Percentiles rank a stretch among this genome's conserved stretches.
phyloP scores from a whole-genome alignment of 1,139 yeast genomes.

The Suhomyces bokatorum region DNA sequence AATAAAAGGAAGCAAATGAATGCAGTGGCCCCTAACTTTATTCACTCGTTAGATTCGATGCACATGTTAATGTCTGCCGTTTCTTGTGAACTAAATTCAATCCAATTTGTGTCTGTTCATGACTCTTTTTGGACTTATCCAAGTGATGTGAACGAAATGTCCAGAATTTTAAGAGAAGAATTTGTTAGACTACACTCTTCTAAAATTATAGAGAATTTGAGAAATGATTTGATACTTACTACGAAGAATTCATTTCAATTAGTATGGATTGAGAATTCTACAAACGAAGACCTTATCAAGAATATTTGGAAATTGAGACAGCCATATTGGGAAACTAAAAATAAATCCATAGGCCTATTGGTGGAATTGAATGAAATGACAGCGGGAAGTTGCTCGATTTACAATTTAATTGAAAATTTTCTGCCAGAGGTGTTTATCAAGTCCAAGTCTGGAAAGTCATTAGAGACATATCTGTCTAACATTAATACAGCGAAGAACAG shows the following conservation, averaged over 20 bases:
- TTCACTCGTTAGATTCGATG: constrained; percentile 45
- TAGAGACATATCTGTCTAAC: constrained; percentile 12
- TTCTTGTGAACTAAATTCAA: constrained; percentile 19
- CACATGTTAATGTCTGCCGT: constrained; percentile 42
- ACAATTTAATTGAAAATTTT: constrained; percentile 18
- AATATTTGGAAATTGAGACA: constrained; percentile 18
- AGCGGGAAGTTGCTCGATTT: constrained; percentile 6
- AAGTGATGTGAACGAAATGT: constrained; percentile 29
- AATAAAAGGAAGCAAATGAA: constrained; percentile 35
- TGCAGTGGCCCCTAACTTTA: constrained; percentile 48
- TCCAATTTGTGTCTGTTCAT: constrained; percentile 44
- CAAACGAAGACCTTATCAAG: constrained; percentile 20
- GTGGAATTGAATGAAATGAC: constrained; percentile 18
- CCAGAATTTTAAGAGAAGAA: constrained; percentile 30
- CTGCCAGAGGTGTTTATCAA: constrained; percentile 25
- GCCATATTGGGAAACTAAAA: constrained; percentile 6
- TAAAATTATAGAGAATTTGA: constrained; percentile 27
- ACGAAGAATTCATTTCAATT: constrained; percentile 33
- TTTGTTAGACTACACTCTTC: constrained; percentile 38
- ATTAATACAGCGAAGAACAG: neutral
- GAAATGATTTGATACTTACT: constrained; percentile 28
- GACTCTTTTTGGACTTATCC: constrained; percentile 51
- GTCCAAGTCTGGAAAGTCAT: constrained; percentile 5
- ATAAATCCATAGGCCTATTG: constrained; percentile 10
- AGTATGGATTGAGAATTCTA: constrained; percentile 31